Conservation (phyloP, 169 alveolate species). For the Sarcocystis neurona region DNA sequence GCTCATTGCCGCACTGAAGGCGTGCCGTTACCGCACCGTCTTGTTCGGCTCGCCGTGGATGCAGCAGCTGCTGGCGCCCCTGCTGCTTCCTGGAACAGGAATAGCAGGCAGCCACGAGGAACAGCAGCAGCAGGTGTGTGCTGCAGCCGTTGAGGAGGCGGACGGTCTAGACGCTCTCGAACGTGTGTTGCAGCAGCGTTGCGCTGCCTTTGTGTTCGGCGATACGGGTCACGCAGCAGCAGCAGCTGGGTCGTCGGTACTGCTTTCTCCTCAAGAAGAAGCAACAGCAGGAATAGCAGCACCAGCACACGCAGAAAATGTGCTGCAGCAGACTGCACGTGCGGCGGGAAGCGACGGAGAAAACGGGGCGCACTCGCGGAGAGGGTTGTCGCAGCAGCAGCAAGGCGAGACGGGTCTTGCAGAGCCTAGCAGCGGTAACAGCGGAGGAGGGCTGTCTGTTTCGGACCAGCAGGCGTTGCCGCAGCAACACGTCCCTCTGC, state of each 20-base stretch:
- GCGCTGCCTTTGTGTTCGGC: not conserved
- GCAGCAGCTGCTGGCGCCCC: not conserved
- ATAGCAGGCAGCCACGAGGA: not conserved
- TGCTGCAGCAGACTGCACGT: not conserved
- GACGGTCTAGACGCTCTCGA: not conserved
- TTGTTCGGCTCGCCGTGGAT: constrained; percentile 10
- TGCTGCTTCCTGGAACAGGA: not conserved
- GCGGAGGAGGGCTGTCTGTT: not conserved
- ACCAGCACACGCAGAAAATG: not conserved
- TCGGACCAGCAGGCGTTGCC: too few species aligned
- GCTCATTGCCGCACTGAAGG: not conserved
- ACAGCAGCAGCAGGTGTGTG: not conserved
- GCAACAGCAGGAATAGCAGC: not conserved
- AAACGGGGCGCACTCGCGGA: not conserved
- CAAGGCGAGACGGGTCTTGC: not conserved
- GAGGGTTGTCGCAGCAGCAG: not conserved
- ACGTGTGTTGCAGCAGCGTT: not conserved
- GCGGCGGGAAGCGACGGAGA: too few species aligned
- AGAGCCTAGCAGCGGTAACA: too few species aligned
- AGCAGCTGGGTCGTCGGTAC: too few species aligned
- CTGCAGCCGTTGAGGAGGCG: not conserved
- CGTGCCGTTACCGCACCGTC: constrained; percentile 21
- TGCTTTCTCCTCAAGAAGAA: not conserved
- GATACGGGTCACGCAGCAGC: not conserved
- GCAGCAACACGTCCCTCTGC: too few species aligned